Conservation (phyloP, 108 stramenopile species). For the Cyclotella kingstonii region DNA sequence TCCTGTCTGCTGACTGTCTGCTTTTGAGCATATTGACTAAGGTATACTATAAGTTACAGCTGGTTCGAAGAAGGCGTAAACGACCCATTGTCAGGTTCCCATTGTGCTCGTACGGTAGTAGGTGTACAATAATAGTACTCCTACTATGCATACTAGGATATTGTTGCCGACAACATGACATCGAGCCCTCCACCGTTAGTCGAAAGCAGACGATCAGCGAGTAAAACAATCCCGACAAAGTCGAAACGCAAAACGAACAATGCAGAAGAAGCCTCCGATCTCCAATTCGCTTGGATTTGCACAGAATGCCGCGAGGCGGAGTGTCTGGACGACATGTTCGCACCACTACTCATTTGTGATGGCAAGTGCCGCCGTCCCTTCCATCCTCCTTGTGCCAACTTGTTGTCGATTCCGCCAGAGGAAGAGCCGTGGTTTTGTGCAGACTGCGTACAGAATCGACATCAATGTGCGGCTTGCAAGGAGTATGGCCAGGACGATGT, state of each 20-base stretch:
- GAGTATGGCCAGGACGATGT: conserved; percentile 63
- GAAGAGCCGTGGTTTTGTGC: conserved; percentile 68
- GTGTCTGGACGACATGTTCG: conserved; percentile 35
- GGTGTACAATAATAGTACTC: too few relatives aligned
- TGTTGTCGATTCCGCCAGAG: conserved; percentile 45
- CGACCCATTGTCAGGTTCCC: too few relatives aligned
- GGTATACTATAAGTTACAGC: too few relatives aligned
- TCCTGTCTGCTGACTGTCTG: too few relatives aligned
- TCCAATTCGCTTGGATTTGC: conserved; percentile 70
- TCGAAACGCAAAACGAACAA: conserved; percentile 19
- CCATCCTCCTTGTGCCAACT: conserved; percentile 76
- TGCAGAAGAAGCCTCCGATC: conserved; percentile 26
- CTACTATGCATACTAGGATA: too few relatives aligned
- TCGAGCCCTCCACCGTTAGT: too few relatives aligned
- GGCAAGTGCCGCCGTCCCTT: conserved; percentile 70
- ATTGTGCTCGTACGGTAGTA: too few relatives aligned
- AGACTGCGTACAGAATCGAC: conserved; percentile 53
- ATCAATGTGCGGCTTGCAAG: conserved; percentile 64
- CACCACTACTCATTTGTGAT: conserved; percentile 64
- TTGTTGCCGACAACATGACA: too few relatives aligned
- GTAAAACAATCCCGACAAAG: too few relatives aligned
- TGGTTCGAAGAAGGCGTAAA: too few relatives aligned
- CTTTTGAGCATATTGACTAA: too few relatives aligned
- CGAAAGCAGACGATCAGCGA: too few relatives aligned
- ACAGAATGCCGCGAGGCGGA: conserved; percentile 57